These are phyloP conservation scores for Cetraspora pellucida DNA, from an alignment of 192 early-diverging fungal genomes.

Conservation along the genomic window DNA sequence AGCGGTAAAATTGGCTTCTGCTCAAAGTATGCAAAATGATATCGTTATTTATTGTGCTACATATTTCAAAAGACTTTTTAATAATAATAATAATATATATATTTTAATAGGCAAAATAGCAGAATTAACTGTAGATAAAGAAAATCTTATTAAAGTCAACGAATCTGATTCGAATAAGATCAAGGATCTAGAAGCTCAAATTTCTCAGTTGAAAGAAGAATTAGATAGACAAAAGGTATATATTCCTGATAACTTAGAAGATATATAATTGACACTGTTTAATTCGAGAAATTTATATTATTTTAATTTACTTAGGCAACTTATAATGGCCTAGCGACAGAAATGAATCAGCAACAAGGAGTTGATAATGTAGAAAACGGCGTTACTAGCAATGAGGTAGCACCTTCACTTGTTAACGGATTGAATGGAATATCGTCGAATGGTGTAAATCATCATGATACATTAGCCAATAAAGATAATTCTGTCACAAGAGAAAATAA, in stretches of 20 bases:
- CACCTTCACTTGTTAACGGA: background rate
- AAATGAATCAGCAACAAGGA: background rate
- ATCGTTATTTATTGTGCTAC: too few species aligned
- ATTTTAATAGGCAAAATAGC: constrained; percentile 1
- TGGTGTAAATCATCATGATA: too few species aligned
- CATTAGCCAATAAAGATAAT: background rate
- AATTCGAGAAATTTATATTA: background rate
- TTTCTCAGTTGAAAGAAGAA: constrained; percentile 35
- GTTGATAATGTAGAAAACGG: background rate
- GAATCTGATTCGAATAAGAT: constrained; percentile 11
- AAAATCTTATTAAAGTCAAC: constrained; percentile 16
- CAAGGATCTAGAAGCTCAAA: constrained; percentile 28
- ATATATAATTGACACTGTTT: background rate
- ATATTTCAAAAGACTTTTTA: too few species aligned
- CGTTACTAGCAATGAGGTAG: background rate
- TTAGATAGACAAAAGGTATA: constrained; percentile 35
- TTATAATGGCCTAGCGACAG: background rate
- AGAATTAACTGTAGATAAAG: constrained; percentile 30
- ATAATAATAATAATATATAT: background rate
- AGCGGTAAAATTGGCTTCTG: constrained; percentile 25
- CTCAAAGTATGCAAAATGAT: constrained; percentile 33
- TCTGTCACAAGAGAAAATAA: background rate
- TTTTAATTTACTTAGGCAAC: background rate
- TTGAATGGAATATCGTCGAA: too few species aligned
- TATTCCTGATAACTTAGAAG: background rate